Percentiles rank a stretch among this genome's conserved stretches.
Conservation (phyloP, 805 yeast genomes). For the Ogataea minuta region DNA sequence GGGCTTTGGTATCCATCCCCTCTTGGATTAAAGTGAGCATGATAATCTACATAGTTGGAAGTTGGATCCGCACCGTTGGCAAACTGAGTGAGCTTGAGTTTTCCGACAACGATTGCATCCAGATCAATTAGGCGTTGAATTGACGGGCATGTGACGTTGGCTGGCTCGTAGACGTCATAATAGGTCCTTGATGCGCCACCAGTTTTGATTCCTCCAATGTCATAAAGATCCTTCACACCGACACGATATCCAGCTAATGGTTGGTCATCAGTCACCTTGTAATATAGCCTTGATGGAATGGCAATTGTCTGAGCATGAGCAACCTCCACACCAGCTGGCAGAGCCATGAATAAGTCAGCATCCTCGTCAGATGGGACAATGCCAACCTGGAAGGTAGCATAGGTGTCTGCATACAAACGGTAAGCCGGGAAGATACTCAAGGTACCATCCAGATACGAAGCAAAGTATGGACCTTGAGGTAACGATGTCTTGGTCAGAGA, state of each 20-base stretch:
- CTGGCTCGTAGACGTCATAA: slow-evolving; percentile 10
- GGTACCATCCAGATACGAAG: slow-evolving; percentile 10
- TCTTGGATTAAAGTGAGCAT: slow-evolving; percentile 15
- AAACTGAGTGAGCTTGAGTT: slow-evolving; percentile 14
- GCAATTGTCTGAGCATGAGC: slow-evolving; percentile 16
- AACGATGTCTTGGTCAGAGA: background rate
- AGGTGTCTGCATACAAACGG: slow-evolving; percentile 11
- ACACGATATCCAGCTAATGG: slow-evolving; percentile 14
- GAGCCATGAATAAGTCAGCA: slow-evolving; percentile 7
- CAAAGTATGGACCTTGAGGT: slow-evolving; percentile 14
- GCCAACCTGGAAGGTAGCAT: slow-evolving; percentile 13
- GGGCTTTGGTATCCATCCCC: slow-evolving; percentile 18
- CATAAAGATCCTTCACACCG: slow-evolving; percentile 13
- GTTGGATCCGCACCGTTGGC: slow-evolving; percentile 15
- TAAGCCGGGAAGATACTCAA: slow-evolving; percentile 10
- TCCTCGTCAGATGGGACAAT: slow-evolving; percentile 12
- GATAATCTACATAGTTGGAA: slow-evolving; percentile 15
- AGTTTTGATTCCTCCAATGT: slow-evolving; percentile 12
- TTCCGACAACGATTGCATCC: slow-evolving; percentile 15
- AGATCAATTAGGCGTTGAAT: slow-evolving; percentile 14
- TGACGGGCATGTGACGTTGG: slow-evolving; percentile 12
- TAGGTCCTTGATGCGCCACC: slow-evolving; percentile 15
- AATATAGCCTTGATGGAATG: slow-evolving; percentile 13
- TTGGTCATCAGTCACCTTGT: slow-evolving; percentile 9
- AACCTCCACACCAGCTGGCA: slow-evolving; percentile 16